Evolutionary conservation across 2,329 filamentous ascomycete genomes (phyloP).

Genomic region (Monosporascus sp.): DNA sequence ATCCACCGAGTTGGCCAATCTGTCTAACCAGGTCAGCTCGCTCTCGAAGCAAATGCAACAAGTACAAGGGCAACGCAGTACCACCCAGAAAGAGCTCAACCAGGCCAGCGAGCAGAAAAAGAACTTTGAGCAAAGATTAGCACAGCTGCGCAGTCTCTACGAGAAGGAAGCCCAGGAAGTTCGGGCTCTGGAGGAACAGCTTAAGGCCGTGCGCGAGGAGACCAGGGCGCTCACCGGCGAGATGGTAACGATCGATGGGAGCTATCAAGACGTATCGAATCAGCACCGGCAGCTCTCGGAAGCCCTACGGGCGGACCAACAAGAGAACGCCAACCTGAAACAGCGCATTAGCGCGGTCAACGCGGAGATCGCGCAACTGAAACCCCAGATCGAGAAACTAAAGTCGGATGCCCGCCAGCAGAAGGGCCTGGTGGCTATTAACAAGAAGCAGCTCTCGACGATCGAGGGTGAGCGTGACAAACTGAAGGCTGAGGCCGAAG

Average conservation of each 20-base stretch:
- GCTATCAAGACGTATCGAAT: constrained; percentile 71
- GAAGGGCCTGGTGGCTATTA: constrained; percentile 93
- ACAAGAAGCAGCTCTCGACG: constrained; percentile 93
- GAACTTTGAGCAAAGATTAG: constrained; percentile 83
- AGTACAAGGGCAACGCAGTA: constrained; percentile 74
- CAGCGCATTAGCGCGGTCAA: constrained; percentile 83
- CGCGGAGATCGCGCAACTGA: constrained; percentile 74
- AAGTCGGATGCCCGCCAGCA: constrained; percentile 90
- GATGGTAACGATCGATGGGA: constrained; percentile 75
- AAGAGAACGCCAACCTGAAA: constrained; percentile 80
- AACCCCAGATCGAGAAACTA: constrained; percentile 88
- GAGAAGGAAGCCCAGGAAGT: constrained; percentile 90
- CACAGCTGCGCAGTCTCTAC: constrained; percentile 81
- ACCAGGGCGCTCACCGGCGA: constrained; percentile 82
- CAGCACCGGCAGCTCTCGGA: constrained; percentile 74
- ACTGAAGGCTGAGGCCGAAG: constrained; percentile 72
- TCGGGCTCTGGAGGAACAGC: constrained; percentile 76
- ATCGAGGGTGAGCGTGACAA: constrained; percentile 86
- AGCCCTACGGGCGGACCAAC: constrained; percentile 78
- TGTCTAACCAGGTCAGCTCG: constrained; percentile 91
- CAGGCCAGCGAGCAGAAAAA: constrained; percentile 83
- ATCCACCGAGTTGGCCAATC: constrained; percentile 86
- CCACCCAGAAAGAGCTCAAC: constrained; percentile 75
- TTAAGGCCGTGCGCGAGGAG: constrained; percentile 69
- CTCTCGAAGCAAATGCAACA: constrained; percentile 92